These are phyloP conservation scores for Talaromyces adpressus DNA, from an alignment of 495 filamentous ascomycete genomes.

Conservation along the genomic window DNA sequence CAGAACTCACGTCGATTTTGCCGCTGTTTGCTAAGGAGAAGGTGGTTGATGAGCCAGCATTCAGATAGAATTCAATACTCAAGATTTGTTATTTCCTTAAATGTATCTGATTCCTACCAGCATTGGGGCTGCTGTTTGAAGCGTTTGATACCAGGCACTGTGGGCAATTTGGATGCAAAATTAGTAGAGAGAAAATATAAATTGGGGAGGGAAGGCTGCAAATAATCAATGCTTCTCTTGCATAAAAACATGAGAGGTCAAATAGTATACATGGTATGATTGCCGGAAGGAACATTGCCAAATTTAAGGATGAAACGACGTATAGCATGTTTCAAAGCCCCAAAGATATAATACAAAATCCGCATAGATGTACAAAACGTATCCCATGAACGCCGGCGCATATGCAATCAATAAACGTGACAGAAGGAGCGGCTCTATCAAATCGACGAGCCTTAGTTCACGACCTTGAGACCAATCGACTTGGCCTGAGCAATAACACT, in stretches of 20 bases:
- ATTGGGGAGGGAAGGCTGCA: neutral
- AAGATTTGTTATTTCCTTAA: neutral
- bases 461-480: slow-evolving; percentile 78
- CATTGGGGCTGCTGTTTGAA: neutral
- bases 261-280: neutral
- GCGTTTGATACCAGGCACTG: neutral
- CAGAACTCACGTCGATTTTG: neutral
- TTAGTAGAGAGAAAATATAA: neutral
- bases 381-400: neutral
- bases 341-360: neutral
- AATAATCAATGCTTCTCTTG: neutral
- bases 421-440: neutral
- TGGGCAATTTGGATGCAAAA: neutral
- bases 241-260: neutral
- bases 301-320: neutral
- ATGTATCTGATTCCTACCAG: neutral
- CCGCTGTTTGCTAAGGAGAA: neutral
- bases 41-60: neutral
- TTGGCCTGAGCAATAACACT: slow-evolving; percentile 81
- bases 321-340: neutral
- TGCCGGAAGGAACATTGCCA: neutral
- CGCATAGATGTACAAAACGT: neutral
- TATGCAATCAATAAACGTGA: slow-evolving; percentile 1
- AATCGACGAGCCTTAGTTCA: slow-evolving; percentile 17
- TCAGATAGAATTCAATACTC: neutral